Evolutionary conservation across 2,329 filamentous ascomycete genomes (phyloP).

Genomic region (Tympanopsis confertula): DNA sequence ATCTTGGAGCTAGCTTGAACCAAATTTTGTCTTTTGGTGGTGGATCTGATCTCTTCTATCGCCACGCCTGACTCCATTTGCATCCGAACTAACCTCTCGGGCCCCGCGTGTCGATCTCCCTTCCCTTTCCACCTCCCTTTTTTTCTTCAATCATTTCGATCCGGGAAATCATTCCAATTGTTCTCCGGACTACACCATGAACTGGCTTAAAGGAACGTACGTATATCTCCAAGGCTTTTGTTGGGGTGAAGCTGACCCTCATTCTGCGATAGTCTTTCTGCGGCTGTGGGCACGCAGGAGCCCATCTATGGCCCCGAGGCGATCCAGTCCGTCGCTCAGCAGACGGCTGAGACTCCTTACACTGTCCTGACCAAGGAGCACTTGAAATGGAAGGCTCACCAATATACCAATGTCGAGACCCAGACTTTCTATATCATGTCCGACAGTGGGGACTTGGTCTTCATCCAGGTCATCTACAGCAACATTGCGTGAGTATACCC

Average conservation of each 20-base stretch:
- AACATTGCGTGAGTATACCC: conserved; percentile 68
- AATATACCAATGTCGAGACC: conserved; percentile 84
- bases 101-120: too few relatives aligned
- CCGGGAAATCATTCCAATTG: too few relatives aligned
- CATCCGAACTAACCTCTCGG: too few relatives aligned
- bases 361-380: conserved; percentile 69
- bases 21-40: too few relatives aligned
- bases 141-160: too few relatives aligned
- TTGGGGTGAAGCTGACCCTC: too few relatives aligned
- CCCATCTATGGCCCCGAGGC: conserved; percentile 86
- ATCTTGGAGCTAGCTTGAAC: too few relatives aligned
- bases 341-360: conserved; percentile 67
- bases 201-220: not conserved
- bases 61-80: too few relatives aligned
- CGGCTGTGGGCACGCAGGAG: conserved; percentile 91
- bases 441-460: conserved; percentile 63
- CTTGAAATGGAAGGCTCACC: conserved; percentile 70
- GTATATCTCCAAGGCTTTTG: too few relatives aligned
- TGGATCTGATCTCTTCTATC: too few relatives aligned
- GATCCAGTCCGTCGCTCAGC: conserved; percentile 73
- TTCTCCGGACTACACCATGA: not conserved
- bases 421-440: conserved; percentile 85
- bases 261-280: conserved; percentile 45
- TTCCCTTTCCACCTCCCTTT: too few relatives aligned
- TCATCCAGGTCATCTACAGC: conserved; percentile 92